These are phyloP conservation scores for Oleoguttula mirabilis DNA, from an alignment of 495 filamentous ascomycete species.

Conservation along the genomic window DNA sequence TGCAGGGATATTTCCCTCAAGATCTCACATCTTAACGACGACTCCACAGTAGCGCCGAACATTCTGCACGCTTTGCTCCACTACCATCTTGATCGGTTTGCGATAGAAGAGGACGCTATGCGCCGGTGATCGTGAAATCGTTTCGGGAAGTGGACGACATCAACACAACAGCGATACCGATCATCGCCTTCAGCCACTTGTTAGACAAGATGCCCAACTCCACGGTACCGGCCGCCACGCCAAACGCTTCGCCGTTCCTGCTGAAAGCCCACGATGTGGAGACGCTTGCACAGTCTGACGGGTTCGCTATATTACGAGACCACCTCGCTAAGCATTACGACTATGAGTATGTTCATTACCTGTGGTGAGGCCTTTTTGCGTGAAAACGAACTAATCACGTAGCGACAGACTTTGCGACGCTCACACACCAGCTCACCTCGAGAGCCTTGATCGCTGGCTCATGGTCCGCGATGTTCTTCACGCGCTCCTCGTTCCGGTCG, in stretches of 20 bases:
- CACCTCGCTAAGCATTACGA: conserved; percentile 15
- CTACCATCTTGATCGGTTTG: no score
- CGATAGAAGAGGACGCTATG: no score
- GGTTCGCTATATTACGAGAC: conserved; percentile 15
- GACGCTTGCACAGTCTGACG: conserved; percentile 6
- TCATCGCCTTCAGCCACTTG: no score
- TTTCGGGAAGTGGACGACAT: no score
- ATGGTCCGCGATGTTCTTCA: conserved; percentile 52
- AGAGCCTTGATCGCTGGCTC: conserved; percentile 28
- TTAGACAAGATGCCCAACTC: neutral
- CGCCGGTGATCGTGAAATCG: no score
- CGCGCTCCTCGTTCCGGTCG: conserved; percentile 45
- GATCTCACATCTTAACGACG: no score
- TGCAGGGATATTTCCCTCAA: no score
- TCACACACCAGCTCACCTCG: conserved; percentile 2
- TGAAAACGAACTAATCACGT: no score
- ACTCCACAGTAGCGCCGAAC: no score
- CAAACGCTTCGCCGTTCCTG: conserved; percentile 11
- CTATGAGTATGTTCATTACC: conserved; percentile 14
- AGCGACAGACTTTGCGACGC: conserved; percentile 10
- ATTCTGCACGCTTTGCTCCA: no score
- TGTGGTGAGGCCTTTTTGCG: no score
- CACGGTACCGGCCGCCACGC: neutral
- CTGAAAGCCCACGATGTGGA: conserved; percentile 8
- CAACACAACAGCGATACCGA: no score